Conservation (phyloP, 2,329 filamentous ascomycete genomes). For the Blumeria graminis region DNA sequence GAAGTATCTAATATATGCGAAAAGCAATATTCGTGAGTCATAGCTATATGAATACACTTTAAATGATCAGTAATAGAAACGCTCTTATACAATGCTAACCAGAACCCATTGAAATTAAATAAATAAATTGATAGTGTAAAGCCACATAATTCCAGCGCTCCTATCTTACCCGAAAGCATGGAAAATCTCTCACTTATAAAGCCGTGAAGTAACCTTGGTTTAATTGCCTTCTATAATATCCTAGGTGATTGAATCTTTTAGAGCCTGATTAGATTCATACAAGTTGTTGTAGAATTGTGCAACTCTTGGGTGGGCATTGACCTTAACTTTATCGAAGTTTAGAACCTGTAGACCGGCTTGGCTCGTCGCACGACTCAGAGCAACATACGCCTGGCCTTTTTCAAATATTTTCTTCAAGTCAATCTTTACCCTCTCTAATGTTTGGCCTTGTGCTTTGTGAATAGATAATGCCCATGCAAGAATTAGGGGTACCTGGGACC, state of each 20-base stretch:
- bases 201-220: too few relatives aligned
- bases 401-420: constrained; percentile 84
- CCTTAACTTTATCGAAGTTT: constrained; percentile 69
- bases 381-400: constrained; percentile 93
- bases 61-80: too few relatives aligned
- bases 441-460: constrained; percentile 94
- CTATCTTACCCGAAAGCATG: too few relatives aligned
- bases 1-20: too few relatives aligned
- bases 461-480: constrained; percentile 93
- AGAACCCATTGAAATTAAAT: too few relatives aligned
- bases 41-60: too few relatives aligned
- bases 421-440: constrained; percentile 69
- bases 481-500: constrained; percentile 65
- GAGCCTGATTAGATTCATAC: constrained; percentile 39
- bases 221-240: too few relatives aligned
- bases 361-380: constrained; percentile 72
- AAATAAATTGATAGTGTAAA: too few relatives aligned
- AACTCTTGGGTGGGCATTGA: constrained; percentile 82
- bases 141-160: too few relatives aligned
- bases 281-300: constrained; percentile 66
- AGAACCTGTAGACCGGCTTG: constrained; percentile 73
- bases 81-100: too few relatives aligned
- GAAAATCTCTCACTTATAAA: too few relatives aligned
- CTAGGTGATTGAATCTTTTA: constrained; percentile 10
- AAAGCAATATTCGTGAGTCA: too few relatives aligned